Percentiles rank a stretch among this genome's conserved stretches.
phyloP scores from a whole-genome alignment of 768 basidiomycete genomes.

The Collybia mongolica region DNA sequence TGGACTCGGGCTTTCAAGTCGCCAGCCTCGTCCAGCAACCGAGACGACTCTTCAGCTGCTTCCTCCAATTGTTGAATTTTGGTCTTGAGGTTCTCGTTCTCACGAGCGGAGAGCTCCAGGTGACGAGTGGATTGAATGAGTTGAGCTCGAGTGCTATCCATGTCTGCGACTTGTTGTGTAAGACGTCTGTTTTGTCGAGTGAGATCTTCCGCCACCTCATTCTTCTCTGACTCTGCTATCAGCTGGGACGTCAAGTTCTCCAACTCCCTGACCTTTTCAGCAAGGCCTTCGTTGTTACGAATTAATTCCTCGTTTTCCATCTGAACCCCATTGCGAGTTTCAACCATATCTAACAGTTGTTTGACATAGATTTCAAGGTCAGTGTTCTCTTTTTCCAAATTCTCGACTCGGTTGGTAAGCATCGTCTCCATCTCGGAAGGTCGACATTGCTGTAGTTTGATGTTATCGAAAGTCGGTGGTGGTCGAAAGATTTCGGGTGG shows the following conservation, averaged over 20 bases:
- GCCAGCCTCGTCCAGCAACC: constrained; percentile 10
- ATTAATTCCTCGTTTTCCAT: constrained; percentile 23
- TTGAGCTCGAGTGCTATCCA: constrained; percentile 4
- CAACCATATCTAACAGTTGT: constrained; percentile 17
- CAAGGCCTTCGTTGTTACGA: constrained; percentile 24
- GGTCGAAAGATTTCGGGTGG: too few species aligned
- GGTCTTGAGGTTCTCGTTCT: constrained; percentile 20
- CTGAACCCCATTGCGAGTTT: constrained; percentile 15
- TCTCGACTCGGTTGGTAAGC: background rate
- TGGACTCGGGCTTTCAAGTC: constrained; percentile 21
- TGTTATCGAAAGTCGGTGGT: too few species aligned
- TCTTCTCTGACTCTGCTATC: constrained; percentile 20
- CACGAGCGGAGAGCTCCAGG: constrained; percentile 20
- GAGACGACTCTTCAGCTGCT: constrained; percentile 16
- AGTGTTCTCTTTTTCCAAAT: constrained; percentile 9
- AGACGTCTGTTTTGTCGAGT: constrained; percentile 10
- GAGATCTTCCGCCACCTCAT: constrained; percentile 23
- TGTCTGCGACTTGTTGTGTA: constrained; percentile 4
- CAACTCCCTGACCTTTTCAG: constrained; percentile 21
- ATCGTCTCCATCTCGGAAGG: too few species aligned
- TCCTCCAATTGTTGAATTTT: constrained; percentile 18
- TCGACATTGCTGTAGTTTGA: too few species aligned
- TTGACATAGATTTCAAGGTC: constrained; percentile 21
- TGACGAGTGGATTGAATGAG: constrained; percentile 7
- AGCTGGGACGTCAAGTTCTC: constrained; percentile 30